Conservation (phyloP, 148 eudicot genomes). For the Polygonum maritimum region DNA sequence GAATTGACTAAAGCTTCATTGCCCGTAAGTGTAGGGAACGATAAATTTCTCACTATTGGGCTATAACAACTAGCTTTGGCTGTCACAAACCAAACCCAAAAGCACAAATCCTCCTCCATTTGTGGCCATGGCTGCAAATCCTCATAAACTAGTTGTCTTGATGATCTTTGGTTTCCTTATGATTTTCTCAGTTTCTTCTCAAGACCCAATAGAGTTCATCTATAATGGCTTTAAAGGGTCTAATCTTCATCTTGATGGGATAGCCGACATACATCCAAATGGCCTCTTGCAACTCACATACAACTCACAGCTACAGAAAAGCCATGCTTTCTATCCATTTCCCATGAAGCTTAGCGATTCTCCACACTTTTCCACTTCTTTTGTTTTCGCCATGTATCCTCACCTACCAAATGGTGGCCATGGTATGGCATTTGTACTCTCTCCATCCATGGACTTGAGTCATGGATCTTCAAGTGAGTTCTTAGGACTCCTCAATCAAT, state of each 20-base stretch:
- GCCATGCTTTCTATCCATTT: background rate
- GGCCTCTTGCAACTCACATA: background rate
- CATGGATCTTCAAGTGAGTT: background rate
- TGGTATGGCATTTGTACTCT: background rate
- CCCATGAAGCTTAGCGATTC: background rate
- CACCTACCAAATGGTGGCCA: background rate
- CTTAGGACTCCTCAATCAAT: background rate
- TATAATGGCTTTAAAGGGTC: slow-evolving; percentile 12
- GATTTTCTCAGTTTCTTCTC: background rate
- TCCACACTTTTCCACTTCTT: background rate
- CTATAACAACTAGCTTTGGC: background rate
- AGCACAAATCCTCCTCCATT: slow-evolving; percentile 5
- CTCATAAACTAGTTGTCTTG: background rate
- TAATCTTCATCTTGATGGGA: slow-evolving; percentile 5
- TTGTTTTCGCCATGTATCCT: background rate
- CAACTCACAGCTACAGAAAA: background rate
- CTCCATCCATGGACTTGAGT: background rate
- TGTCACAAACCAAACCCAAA: background rate
- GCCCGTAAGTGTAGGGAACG: background rate
- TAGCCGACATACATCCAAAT: background rate
- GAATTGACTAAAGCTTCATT: background rate
- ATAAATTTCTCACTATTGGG: background rate
- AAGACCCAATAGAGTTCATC: background rate
- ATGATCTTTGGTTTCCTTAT: background rate
- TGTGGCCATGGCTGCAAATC: background rate